Evolutionary conservation across 495 filamentous ascomycete species (phyloP).

Genomic region (Margaritispora aquatica): DNA sequence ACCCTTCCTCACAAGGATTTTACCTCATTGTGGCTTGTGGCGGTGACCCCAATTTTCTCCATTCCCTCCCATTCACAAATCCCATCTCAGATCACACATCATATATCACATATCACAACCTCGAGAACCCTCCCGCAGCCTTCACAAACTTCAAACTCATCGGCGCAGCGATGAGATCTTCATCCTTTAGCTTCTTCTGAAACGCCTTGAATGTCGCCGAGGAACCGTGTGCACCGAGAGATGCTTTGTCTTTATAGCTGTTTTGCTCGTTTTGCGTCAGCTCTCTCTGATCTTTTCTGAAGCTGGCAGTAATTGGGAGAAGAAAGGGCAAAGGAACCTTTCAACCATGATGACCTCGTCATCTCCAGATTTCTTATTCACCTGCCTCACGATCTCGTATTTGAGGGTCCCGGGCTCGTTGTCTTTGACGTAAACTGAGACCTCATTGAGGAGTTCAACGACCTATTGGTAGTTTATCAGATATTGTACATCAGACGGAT

Average conservation of each 20-base stretch:
- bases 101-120: constrained; percentile 14
- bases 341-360: constrained; percentile 25
- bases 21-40: not conserved
- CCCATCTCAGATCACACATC: too few species aligned
- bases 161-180: constrained; percentile 15
- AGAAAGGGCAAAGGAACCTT: constrained; percentile 8
- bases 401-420: constrained; percentile 23
- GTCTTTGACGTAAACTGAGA: constrained; percentile 18
- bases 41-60: not conserved
- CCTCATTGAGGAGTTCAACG: constrained; percentile 17
- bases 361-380: constrained; percentile 21
- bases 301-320: not conserved
- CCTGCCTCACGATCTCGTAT: constrained; percentile 18
- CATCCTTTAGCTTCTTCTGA: constrained; percentile 16
- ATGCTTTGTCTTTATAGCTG: constrained; percentile 20
- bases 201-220: constrained; percentile 15
- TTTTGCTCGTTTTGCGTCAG: not conserved
- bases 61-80: not conserved
- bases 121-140: constrained; percentile 19
- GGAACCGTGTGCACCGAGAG: constrained; percentile 14
- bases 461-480: constrained; percentile 9
- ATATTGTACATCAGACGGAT: too few species aligned
- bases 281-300: not conserved
- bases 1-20: not conserved
- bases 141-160: constrained; percentile 21